Evolutionary conservation across 495 filamentous ascomycete genomes (phyloP).

Genomic region (Cercophora sp.): DNA sequence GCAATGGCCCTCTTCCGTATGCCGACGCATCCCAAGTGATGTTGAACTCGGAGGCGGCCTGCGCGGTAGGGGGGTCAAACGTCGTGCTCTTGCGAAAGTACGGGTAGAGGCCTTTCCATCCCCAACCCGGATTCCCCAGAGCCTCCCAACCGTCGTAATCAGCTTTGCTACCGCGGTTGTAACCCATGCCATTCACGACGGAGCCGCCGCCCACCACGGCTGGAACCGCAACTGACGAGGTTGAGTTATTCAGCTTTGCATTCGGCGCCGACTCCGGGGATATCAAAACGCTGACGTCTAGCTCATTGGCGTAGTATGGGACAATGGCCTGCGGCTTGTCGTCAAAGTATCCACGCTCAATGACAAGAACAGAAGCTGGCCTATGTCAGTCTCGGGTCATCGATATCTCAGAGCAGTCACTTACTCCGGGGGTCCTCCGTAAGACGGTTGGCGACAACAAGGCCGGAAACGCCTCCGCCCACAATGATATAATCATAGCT

Average conservation of each 20-base stretch:
- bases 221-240: conserved; percentile 17
- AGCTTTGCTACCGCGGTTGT: conserved; percentile 48
- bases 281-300: conserved; percentile 19
- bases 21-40: conserved; percentile 20
- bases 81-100: conserved; percentile 46
- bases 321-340: conserved; percentile 25
- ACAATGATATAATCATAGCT: conserved; percentile 34
- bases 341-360: conserved; percentile 37
- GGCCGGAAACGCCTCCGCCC: conserved; percentile 42
- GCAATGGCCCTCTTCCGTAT: conserved; percentile 22
- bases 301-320: conserved; percentile 18
- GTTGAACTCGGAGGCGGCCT: conserved; percentile 25
- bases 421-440: conserved; percentile 32
- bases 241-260: conserved; percentile 24
- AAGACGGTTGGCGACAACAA: conserved; percentile 44
- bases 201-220: conserved; percentile 41
- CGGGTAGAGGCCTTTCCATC: conserved; percentile 45
- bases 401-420: background rate
- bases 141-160: conserved; percentile 62
- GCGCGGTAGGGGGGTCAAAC: conserved; percentile 22
- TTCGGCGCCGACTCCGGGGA: conserved; percentile 28
- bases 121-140: conserved; percentile 60
- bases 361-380: conserved; percentile 35
- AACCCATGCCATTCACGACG: conserved; percentile 42
- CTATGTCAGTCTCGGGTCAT: background rate